These are phyloP conservation scores for Aspergillus pseudonomiae DNA, from an alignment of 2,329 filamentous ascomycete genomes.

Conservation along the genomic window DNA sequence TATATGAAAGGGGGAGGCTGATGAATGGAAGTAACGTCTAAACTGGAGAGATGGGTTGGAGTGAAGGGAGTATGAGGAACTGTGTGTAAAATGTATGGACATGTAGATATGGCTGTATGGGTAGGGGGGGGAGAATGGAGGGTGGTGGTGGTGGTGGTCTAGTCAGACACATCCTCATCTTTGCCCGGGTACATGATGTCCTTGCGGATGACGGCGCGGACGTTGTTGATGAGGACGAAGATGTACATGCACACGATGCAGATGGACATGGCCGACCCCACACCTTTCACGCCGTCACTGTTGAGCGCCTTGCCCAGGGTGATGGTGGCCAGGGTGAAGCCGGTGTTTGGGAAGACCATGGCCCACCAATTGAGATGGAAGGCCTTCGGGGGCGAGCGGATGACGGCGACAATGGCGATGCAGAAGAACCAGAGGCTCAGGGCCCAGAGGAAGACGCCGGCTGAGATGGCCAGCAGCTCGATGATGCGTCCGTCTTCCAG, in stretches of 20 bases:
- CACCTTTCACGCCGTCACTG: slow-evolving; percentile 56
- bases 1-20: not conserved
- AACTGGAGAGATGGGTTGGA: not conserved
- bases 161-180: slow-evolving; percentile 57
- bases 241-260: slow-evolving; percentile 59
- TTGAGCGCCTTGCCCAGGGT: slow-evolving; percentile 57
- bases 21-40: not conserved
- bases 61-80: not conserved
- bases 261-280: slow-evolving; percentile 60
- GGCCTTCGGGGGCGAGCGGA: slow-evolving; percentile 45
- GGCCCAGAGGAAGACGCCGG: slow-evolving; percentile 66
- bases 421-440: slow-evolving; percentile 62
- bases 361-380: slow-evolving; percentile 64
- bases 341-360: slow-evolving; percentile 68
- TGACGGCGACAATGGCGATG: slow-evolving; percentile 52
- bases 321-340: slow-evolving; percentile 63
- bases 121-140: not conserved
- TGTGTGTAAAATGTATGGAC: not conserved
- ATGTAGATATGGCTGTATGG: not conserved
- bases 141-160: not conserved
- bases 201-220: slow-evolving; percentile 53
- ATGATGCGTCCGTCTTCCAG: slow-evolving; percentile 41
- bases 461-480: slow-evolving; percentile 50
- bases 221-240: slow-evolving; percentile 53
- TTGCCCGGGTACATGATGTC: slow-evolving; percentile 63